Evolutionary conservation across 768 basidiomycete species (phyloP), one percentile per base, ranked within the genome.

Genomic region (Clathrus columnatus): DNA sequence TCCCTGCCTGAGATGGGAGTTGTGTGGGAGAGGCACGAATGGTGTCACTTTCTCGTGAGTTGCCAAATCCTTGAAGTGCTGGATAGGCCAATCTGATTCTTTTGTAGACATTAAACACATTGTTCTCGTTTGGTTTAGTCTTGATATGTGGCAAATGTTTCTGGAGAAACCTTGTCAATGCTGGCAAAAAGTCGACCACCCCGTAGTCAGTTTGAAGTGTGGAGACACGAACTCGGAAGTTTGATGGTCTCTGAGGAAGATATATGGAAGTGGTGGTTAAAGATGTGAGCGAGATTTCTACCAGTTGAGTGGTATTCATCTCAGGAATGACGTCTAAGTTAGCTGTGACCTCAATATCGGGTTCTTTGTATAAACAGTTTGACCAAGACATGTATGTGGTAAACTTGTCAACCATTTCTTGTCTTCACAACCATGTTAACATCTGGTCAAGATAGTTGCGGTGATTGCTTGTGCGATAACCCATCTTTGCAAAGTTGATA

Each of bases 401-500:
- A 27, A 59, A 56, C 1, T 23, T 17, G 28, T 50, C 28, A 14
- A 59, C 24, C 23, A 26, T 45, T 29, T 60, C 59, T 11, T 48
- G 50, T 10, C 54, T 36, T 8, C 21, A 20, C 16, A 63, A 29
- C 48, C 50, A 56, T 2, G 21, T 49, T 17, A 53, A 45, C 62
- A 63, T 63, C 51, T 58, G 54, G 1, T 30, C 36, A 2, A 50
- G 36, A 47, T 56, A 56, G 6, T 63, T 50, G 17, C 50, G 47
- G 7, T 51, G 28, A 48, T 58, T 62, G 7, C 56, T 58, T 2
- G 59, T 57, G 14, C 50, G 18, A 30, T 61, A 64, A 7, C 47
- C 54, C 1, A 48, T 21, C 50, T 63, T 63, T 11, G 52, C 59
- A 2, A 43, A 21, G 14, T 58, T 26, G n/a, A 58, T 61, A 47